A percentile compares a stretch with the other conserved stretches of the same genome.
Conservation (phyloP, 495 filamentous ascomycete genomes). For the Trypethelium eluteriae region DNA sequence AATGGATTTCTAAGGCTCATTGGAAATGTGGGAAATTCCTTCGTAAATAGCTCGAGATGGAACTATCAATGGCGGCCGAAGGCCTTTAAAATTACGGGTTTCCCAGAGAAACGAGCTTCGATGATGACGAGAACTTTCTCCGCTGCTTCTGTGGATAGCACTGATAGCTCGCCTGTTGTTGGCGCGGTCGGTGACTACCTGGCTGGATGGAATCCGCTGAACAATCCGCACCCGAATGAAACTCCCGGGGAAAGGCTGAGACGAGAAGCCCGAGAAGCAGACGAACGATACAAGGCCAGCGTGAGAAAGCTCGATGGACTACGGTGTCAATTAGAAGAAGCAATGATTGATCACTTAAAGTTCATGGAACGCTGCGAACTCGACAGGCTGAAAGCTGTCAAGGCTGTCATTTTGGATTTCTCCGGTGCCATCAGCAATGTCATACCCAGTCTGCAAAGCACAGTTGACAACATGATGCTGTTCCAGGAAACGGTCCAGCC, state of each 20-base stretch:
- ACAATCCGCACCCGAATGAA: conserved; percentile 83
- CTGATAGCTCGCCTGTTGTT: conserved; percentile 51
- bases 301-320: conserved; percentile 81
- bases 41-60: conserved; percentile 95
- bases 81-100: conserved; percentile 76
- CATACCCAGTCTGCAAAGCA: conserved; percentile 89
- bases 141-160: conserved; percentile 49
- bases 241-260: conserved; percentile 79
- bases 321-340: conserved; percentile 88
- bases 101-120: conserved; percentile 74
- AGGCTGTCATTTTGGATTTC: conserved; percentile 94
- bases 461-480: conserved; percentile 96
- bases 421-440: conserved; percentile 97
- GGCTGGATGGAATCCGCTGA: conserved; percentile 80
- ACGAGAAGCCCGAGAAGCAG: conserved; percentile 80
- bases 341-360: conserved; percentile 80
- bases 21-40: conserved; percentile 88
- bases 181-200: conserved; percentile 62
- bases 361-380: conserved; percentile 98
- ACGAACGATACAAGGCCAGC: conserved; percentile 83
- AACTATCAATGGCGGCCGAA: conserved; percentile 95
- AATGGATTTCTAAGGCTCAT: conserved; percentile 84
- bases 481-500: conserved; percentile 98
- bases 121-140: conserved; percentile 51
- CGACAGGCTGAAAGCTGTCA: conserved; percentile 93